Percentiles rank a stretch among this genome's conserved stretches.
phyloP scores from a whole-genome alignment of 768 basidiomycete species.

The Leccinum uliginosum region DNA sequence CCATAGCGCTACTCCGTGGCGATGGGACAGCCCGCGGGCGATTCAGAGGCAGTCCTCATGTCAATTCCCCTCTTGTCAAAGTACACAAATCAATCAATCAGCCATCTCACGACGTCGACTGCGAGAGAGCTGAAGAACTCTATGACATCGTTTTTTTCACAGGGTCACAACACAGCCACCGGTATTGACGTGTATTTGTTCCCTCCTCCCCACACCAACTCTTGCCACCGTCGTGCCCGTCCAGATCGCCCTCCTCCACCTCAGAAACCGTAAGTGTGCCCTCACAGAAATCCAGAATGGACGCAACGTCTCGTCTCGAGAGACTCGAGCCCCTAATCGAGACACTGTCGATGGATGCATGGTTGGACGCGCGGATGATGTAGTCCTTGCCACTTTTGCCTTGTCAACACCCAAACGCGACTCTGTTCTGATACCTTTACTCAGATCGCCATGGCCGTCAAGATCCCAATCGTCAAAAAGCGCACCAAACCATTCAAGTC shows the following conservation, averaged over 20 bases:
- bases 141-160: not conserved
- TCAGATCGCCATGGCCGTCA: conserved; percentile 43
- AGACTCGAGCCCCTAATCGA: not conserved
- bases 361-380: conserved; percentile 20
- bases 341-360: conserved; percentile 21
- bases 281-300: not conserved
- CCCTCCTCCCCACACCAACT: not conserved
- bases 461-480: conserved; percentile 86
- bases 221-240: conserved; percentile 4
- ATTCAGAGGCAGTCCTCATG: not conserved
- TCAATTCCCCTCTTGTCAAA: not conserved
- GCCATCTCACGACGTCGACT: not conserved
- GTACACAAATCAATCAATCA: not conserved
- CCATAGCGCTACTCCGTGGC: not conserved
- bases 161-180: conserved; percentile 21
- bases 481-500: conserved; percentile 97
- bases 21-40: not conserved
- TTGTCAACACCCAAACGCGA: conserved; percentile 1
- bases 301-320: not conserved
- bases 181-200: conserved; percentile 25
- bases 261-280: conserved; percentile 50
- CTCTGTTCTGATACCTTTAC: conserved; percentile 11
- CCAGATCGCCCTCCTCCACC: conserved; percentile 44
- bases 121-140: not conserved
- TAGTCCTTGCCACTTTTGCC: not conserved